Percentiles rank a stretch among this genome's conserved stretches.
phyloP scores from a whole-genome alignment of 805 yeast genomes.

The Cyberlindnera misumaiensis region DNA sequence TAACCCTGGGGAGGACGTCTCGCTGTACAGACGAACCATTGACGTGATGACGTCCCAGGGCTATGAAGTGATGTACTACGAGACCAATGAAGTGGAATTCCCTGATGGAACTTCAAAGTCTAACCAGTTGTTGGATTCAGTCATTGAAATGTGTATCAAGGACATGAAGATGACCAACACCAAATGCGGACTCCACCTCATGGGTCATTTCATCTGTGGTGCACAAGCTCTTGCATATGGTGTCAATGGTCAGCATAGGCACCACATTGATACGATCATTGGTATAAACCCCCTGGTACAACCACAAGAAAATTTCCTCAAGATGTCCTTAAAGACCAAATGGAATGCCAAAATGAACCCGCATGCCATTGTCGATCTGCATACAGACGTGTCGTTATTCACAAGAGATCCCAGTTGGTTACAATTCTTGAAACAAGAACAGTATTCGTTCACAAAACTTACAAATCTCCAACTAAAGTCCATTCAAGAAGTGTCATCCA shows the following conservation, averaged over 20 bases:
- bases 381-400: constrained; percentile 4
- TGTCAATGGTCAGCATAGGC: constrained; percentile 10
- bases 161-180: constrained; percentile 8
- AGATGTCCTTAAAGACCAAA: constrained; percentile 3
- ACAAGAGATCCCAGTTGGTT: constrained; percentile 11
- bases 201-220: constrained; percentile 14
- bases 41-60: constrained; percentile 12
- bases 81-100: neutral
- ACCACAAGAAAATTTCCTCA: constrained; percentile 4
- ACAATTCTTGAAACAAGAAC: constrained; percentile 4
- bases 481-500: constrained; percentile 3
- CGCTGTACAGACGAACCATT: constrained; percentile 12
- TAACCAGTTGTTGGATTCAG: constrained; percentile 13
- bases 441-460: constrained; percentile 3
- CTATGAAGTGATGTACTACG: constrained; percentile 15
- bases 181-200: constrained; percentile 9
- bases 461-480: constrained; percentile 5
- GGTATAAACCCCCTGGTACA: constrained; percentile 15
- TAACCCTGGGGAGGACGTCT: constrained; percentile 15
- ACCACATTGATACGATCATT: constrained; percentile 13
- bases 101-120: neutral
- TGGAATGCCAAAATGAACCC: constrained; percentile 9
- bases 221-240: constrained; percentile 15
- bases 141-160: constrained; percentile 14
- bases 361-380: constrained; percentile 2